These are phyloP conservation scores for Colletotrichum filicis DNA, from an alignment of 2,329 filamentous ascomycete genomes.

Conservation along the genomic window DNA sequence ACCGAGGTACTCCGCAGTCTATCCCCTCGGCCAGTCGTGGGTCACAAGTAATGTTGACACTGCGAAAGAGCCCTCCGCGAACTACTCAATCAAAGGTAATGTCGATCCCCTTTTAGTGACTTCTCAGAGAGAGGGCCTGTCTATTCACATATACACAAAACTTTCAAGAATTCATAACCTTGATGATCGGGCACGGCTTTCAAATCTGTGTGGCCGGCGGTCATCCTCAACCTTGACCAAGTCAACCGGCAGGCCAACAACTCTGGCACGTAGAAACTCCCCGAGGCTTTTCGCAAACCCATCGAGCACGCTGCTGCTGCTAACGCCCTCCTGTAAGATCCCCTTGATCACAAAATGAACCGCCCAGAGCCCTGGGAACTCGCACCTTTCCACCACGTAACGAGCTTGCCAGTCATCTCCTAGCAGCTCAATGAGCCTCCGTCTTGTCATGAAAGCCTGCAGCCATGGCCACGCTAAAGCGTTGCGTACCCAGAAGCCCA, in stretches of 20 bases:
- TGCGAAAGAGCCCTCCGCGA: not conserved
- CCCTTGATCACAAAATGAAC: constrained; percentile 60
- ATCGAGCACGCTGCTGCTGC: constrained; percentile 58
- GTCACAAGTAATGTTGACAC: not conserved
- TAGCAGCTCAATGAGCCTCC: constrained; percentile 50
- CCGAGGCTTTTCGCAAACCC: constrained; percentile 63
- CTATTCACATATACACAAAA: not conserved
- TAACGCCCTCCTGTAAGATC: constrained; percentile 56
- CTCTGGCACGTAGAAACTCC: constrained; percentile 54
- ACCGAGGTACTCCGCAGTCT: constrained; percentile 6
- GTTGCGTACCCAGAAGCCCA: constrained; percentile 49
- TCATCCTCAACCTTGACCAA: constrained; percentile 39
- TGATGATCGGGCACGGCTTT: not conserved
- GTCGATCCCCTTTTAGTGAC: not conserved
- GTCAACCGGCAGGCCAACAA: constrained; percentile 42
- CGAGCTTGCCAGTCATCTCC: constrained; percentile 54
- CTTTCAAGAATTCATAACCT: not conserved
- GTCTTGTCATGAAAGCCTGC: constrained; percentile 48
- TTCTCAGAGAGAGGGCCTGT: too few relatives aligned
- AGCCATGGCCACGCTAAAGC: constrained; percentile 53
- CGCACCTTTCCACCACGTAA: constrained; percentile 55
- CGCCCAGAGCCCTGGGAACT: constrained; percentile 53
- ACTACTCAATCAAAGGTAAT: not conserved
- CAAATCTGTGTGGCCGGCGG: constrained; percentile 9
- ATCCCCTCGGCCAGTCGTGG: not conserved